phyloP scores from a whole-genome alignment of 345 rosid genomes.

The Eucalyptus sp. region DNA sequence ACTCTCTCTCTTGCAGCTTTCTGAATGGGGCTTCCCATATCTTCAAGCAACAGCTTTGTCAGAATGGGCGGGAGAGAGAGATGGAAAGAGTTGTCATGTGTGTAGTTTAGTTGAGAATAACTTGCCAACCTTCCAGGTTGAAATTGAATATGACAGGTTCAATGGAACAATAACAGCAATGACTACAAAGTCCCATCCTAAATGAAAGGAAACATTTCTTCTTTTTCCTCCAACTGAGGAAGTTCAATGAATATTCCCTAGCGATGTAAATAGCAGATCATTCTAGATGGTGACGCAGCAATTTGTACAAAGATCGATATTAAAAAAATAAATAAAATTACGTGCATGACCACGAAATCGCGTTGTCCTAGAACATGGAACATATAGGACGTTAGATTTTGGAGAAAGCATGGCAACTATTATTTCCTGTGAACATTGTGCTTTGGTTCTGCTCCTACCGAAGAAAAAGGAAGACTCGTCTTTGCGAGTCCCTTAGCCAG shows the following conservation, averaged over 20 bases:
- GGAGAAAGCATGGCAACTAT: not conserved
- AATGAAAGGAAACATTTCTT: not conserved
- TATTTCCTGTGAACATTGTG: not conserved
- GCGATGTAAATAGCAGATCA: not conserved
- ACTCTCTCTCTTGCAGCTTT: not conserved
- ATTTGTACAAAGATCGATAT: not conserved
- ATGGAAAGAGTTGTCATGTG: not conserved
- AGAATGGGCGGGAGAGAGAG: constrained; percentile 13
- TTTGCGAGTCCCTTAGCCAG: not conserved
- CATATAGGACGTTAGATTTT: not conserved
- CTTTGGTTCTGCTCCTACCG: not conserved
- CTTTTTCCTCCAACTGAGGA: not conserved
- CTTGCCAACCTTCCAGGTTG: not conserved
- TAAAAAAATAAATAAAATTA: not conserved
- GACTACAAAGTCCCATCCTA: not conserved
- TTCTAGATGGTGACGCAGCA: not conserved
- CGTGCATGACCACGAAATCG: not conserved
- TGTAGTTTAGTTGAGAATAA: not conserved
- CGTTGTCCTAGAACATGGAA: not conserved
- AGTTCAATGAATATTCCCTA: not conserved
- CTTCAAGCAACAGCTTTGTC: constrained; percentile 55
- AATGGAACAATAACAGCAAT: not conserved
- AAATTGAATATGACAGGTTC: not conserved
- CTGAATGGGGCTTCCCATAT: constrained; percentile 18
- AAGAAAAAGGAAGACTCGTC: not conserved